Evolutionary conservation across 305 asterid genomes (phyloP), one percentile per base, ranked within the genome.

Genomic region (Fraxinus nigra): DNA sequence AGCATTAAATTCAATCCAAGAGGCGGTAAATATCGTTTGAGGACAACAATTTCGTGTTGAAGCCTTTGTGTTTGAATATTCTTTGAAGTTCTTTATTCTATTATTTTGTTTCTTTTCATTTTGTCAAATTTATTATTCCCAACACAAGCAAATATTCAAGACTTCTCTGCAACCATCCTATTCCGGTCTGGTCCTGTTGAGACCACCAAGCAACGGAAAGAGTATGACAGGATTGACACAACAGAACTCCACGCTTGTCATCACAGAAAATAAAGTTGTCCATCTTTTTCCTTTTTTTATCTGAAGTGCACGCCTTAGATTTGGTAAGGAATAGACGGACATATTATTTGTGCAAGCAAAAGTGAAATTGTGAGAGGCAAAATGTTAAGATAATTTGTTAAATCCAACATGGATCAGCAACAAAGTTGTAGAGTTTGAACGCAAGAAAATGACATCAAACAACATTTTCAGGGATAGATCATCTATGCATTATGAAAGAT

Each of bases 231-330:
- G 63, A 63, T 67, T 80, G 82, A 30, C 61, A 24, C n/a, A 24
- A 63, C 30, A 63, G n/a, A 24, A 46, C 7, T 35, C 26, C 76
- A 69, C 76, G 73, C 33, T 20, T 84, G 28, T 74, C 51, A 28
- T 40, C 67, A 75, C 48, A 34, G 33, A 78, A 38, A 56, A 76
- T 70, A 34, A 72, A 70, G 83, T 61, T 79, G 56, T 84, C 30
- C 77, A 2, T 34, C 78, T 48, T 78, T 33, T 69, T 24, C 37
- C 69, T 54, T 56, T 77, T 82, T 76, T 46, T 24, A 38, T 70
- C 81, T 24, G 6, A 35, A 40, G 78, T 35, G 84, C 86, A 82
- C 84, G 83, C 87, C 87, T 56, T 24, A 38, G 65, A 77, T 77
- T 78, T 74, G 43, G 26, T 28, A 78, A 72, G 61, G 33, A 63